A percentile compares a stretch with the other conserved stretches of the same genome.
These are phyloP conservation scores for Fusarium sambucinum DNA, from an alignment of 2,329 filamentous ascomycete genomes.

Conservation along the genomic window DNA sequence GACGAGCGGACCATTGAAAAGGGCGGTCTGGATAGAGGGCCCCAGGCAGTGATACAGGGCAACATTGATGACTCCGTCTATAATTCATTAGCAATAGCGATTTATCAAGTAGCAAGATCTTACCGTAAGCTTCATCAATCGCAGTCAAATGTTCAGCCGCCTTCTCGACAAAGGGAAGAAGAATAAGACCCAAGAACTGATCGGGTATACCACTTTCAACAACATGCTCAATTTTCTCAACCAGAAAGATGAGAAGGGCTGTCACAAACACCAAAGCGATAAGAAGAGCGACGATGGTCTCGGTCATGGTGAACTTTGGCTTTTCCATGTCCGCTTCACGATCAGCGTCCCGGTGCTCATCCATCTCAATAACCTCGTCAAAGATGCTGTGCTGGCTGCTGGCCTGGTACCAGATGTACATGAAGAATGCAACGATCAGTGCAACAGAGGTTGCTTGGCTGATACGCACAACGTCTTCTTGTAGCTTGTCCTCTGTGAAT, in stretches of 20 bases:
- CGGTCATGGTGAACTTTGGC: constrained; percentile 74
- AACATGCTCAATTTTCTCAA: constrained; percentile 70
- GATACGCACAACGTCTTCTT: constrained; percentile 65
- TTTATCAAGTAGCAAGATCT: neutral
- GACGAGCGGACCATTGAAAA: constrained; percentile 79
- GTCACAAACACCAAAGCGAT: constrained; percentile 71
- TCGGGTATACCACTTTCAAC: constrained; percentile 51
- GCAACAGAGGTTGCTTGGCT: constrained; percentile 73
- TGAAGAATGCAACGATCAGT: constrained; percentile 68
- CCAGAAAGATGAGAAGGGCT: constrained; percentile 75
- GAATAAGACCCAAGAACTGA: constrained; percentile 65
- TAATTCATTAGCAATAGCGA: neutral
- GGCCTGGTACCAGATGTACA: constrained; percentile 72
- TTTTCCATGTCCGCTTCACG: constrained; percentile 67
- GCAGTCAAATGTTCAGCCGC: constrained; percentile 77
- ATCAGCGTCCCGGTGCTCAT: constrained; percentile 68
- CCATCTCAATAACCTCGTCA: constrained; percentile 64
- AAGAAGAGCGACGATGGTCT: constrained; percentile 69
- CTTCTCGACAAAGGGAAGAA: constrained; percentile 77
- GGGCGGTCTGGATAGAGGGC: constrained; percentile 79
- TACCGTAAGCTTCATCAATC: constrained; percentile 74
- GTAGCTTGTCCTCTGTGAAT: constrained; percentile 55
- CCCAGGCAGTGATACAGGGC: constrained; percentile 79
- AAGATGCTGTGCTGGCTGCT: constrained; percentile 73
- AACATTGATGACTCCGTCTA: constrained; percentile 74